Evolutionary conservation across 805 yeast species (phyloP), one percentile per base, ranked within the genome.

Genomic region (Wickerhamiella shivajii): DNA sequence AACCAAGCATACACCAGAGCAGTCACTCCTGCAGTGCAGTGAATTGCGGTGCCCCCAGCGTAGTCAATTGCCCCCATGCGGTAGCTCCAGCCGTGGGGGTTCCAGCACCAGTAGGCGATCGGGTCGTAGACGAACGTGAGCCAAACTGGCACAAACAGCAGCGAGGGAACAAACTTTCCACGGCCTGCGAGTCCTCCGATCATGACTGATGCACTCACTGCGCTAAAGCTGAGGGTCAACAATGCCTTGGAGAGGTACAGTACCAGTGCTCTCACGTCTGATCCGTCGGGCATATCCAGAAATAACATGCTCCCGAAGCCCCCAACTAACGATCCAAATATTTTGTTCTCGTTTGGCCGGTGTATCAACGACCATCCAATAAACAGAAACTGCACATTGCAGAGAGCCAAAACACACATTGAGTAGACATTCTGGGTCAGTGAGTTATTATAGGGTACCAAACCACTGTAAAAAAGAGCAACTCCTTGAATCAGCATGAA

Each of bases 11-110:
- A 75, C 27, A 79, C 77, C 43, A 75, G 60, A 27, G 81, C 81
- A 37, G 76, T 73, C 42, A 69, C 67, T 36, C 84, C 84, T 4
- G 79, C 68, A 45, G 74, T 64, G 52, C 71, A 69, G 55, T 75
- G 84, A 34, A 75, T 81, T 33, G 80, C 79, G 36, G 80, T 78
- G 35, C 81, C 81, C 45, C 84, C 84, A 6, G 83, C 81, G 42
- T 71, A 75, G 58, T 75, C 84, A 42, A 71, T 60, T 17, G 69
- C 69, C 34, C 84, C 84, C 42, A 74, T 54, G 24, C 57, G 57
- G 43, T 50, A 55, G 43, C 73, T 63, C 81, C 81, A 75, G 33
- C 83, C 83, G 36, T 63, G 59, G 17, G 59, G 62, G 49, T 74
- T 74, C 84, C 84, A 75, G 25, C 74, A 67, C 81, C 81, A 75